A percentile compares a stretch with the other conserved stretches of the same genome.
Conservation (phyloP, 1,284 basidiomycete species). For the Ustilago shanxiensis region DNA sequence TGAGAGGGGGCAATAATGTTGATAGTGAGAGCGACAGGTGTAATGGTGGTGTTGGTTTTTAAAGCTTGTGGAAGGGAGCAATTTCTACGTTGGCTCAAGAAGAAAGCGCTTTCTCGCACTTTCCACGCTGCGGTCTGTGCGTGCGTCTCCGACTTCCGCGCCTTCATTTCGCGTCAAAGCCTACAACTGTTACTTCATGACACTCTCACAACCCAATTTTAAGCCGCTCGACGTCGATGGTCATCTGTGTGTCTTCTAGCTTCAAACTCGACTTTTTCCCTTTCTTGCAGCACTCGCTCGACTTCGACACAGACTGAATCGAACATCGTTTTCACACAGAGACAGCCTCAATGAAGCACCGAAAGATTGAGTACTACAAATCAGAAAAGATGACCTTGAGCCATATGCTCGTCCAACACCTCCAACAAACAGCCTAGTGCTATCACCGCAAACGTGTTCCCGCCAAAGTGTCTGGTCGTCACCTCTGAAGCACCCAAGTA, state of each 20-base stretch:
- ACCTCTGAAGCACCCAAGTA: constrained; percentile 27
- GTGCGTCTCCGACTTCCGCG: constrained; percentile 5
- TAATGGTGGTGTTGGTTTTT: not conserved
- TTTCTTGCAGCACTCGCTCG: too few relatives aligned
- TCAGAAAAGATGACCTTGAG: constrained; percentile 18
- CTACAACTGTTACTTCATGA: not conserved
- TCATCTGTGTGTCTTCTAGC: not conserved
- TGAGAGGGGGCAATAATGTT: too few relatives aligned
- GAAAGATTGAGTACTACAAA: too few relatives aligned
- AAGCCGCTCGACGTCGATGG: not conserved
- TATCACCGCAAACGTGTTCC: constrained; percentile 42
- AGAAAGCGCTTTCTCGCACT: constrained; percentile 25
- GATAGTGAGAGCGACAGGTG: not conserved
- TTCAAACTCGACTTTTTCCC: not conserved
- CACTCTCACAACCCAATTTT: constrained; percentile 4
- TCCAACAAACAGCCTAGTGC: constrained; percentile 32
- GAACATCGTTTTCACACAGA: too few relatives aligned
- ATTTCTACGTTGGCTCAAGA: not conserved
- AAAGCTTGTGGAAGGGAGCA: not conserved
- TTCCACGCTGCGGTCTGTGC: constrained; percentile 15
- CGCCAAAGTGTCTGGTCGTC: constrained; percentile 24
- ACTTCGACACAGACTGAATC: too few relatives aligned
- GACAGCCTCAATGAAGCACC: too few relatives aligned
- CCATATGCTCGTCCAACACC: constrained; percentile 22
- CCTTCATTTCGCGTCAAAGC: not conserved